These are phyloP conservation scores for Panellus pusillus DNA, from an alignment of 768 basidiomycete genomes.

Conservation along the genomic window DNA sequence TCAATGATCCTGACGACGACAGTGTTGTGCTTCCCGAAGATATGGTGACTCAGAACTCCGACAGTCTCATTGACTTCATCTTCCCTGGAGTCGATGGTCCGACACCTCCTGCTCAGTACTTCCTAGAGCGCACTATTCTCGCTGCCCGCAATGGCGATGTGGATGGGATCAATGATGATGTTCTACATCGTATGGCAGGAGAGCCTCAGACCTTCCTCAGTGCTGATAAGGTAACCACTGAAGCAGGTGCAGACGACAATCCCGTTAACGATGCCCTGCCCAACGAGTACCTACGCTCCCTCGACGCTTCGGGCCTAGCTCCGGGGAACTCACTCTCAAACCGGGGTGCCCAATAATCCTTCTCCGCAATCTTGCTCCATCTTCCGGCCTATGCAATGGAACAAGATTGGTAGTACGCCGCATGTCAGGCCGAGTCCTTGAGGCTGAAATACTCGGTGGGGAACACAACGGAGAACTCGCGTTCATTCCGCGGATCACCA, in stretches of 20 bases:
- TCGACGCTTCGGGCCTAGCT: neutral
- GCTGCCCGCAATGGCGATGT: conserved; percentile 31
- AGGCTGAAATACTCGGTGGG: neutral
- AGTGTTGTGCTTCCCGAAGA: conserved; percentile 23
- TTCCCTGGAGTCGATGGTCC: conserved; percentile 2
- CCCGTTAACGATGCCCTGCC: neutral
- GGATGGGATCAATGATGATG: conserved; percentile 25
- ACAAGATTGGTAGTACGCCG: neutral
- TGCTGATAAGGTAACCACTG: neutral
- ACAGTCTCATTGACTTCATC: conserved; percentile 6
- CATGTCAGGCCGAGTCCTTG: neutral
- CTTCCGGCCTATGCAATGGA: neutral
- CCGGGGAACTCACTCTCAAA: neutral
- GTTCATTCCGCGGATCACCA: neutral
- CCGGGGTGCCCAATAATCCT: neutral
- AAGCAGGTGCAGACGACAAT: neutral
- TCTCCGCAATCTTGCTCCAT: neutral
- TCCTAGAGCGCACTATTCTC: conserved; percentile 32
- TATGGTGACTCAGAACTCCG: conserved; percentile 26
- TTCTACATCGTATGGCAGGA: neutral
- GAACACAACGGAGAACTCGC: neutral
- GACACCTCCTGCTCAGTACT: conserved; percentile 23
- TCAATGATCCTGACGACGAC: conserved; percentile 9
- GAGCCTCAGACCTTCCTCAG: conserved; percentile 2
- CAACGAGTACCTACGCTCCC: neutral